Percentiles rank a stretch among this genome's conserved stretches.
Conservation (phyloP, 768 basidiomycete species). For the Suillus spraguei region DNA sequence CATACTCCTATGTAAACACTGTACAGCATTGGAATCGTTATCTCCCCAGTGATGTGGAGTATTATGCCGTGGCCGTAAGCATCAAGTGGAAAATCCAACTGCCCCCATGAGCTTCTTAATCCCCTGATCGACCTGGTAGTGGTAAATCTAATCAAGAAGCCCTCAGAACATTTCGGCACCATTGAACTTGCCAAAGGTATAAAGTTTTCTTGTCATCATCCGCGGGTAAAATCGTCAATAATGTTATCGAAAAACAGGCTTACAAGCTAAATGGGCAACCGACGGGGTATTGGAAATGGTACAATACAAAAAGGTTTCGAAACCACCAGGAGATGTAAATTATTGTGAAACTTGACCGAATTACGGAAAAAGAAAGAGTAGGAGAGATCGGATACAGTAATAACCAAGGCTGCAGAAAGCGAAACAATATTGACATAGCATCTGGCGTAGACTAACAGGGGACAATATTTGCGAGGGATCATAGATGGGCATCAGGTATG, state of each 20-base stretch:
- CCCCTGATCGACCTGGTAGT: slow-evolving; percentile 12
- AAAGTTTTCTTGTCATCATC: neutral
- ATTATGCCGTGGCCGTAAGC: slow-evolving; percentile 6
- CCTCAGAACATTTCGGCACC: slow-evolving; percentile 17
- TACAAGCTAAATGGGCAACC: slow-evolving; percentile 15
- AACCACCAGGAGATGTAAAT: neutral
- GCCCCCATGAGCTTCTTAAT: slow-evolving; percentile 8
- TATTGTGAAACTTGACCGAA: slow-evolving; percentile 5
- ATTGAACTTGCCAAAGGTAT: slow-evolving; percentile 13
- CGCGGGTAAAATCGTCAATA: neutral
- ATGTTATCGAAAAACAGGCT: slow-evolving; percentile 1
- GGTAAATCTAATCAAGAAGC: slow-evolving; percentile 12
- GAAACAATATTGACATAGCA: slow-evolving; percentile 29
- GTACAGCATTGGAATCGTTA: neutral
- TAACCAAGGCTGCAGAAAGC: slow-evolving; percentile 31
- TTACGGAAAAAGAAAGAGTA: slow-evolving; percentile 10
- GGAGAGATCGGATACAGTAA: slow-evolving; percentile 26
- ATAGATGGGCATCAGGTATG: neutral
- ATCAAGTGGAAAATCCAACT: neutral
- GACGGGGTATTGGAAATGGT: slow-evolving; percentile 12
- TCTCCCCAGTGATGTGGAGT: neutral
- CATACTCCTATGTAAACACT: neutral
- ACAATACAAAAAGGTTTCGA: slow-evolving; percentile 9
- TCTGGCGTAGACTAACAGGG: slow-evolving; percentile 30
- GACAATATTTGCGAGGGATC: slow-evolving; percentile 16